Percentiles rank a stretch among this genome's conserved stretches.
These are phyloP conservation scores for Cotoneaster glaucophyllus DNA, from an alignment of 306 rosid genomes.

Conservation along the genomic window DNA sequence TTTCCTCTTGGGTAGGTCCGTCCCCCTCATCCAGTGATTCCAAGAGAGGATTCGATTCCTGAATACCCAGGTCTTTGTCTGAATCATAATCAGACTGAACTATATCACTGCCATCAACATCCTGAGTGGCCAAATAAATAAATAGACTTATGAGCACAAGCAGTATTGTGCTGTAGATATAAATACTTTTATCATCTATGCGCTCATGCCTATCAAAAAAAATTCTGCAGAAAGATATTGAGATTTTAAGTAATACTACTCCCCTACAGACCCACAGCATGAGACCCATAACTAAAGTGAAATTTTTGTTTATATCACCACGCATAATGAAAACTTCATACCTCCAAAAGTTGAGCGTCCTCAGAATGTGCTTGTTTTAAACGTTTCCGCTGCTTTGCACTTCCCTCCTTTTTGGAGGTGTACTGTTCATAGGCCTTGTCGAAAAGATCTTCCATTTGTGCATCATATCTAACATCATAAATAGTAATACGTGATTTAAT, in stretches of 20 bases:
- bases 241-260: neutral
- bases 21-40: constrained; percentile 67
- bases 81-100: constrained; percentile 61
- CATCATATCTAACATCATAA: constrained; percentile 56
- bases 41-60: constrained; percentile 79
- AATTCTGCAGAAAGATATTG: neutral
- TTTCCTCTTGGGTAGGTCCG: constrained; percentile 64
- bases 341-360: constrained; percentile 62
- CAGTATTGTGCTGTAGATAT: neutral
- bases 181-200: neutral
- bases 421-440: constrained; percentile 77
- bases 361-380: constrained; percentile 44
- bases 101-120: constrained; percentile 42
- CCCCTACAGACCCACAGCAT: neutral
- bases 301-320: neutral
- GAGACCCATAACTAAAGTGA: neutral
- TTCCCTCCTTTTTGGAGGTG: constrained; percentile 70
- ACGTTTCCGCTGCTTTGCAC: constrained; percentile 79
- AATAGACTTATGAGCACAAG: neutral
- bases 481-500: neutral
- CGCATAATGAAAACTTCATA: constrained; percentile 15
- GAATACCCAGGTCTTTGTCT: constrained; percentile 48
- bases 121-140: constrained; percentile 41
- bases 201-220: neutral
- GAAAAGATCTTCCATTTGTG: constrained; percentile 63